Conservation (phyloP, 1,284 basidiomycete genomes). For the Moesziomyces antarcticus region DNA sequence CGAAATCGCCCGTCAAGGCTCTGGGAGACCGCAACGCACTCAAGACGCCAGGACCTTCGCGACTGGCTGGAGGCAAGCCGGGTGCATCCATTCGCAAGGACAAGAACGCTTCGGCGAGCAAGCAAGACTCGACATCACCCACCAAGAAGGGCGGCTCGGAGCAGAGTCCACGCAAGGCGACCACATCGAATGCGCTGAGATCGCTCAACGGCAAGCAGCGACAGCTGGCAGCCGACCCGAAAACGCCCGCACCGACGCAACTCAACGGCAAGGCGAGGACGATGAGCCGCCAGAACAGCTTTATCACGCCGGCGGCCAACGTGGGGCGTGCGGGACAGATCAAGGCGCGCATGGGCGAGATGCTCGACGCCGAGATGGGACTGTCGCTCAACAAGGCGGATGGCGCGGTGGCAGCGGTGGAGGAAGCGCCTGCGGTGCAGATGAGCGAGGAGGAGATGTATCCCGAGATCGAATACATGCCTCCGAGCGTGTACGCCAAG, state of each 20-base stretch:
- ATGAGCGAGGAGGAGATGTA: conserved; percentile 60
- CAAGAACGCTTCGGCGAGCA: conserved; percentile 8
- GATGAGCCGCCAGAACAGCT: conserved; percentile 43
- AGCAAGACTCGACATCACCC: conserved; percentile 10
- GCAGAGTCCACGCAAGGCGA: conserved; percentile 38
- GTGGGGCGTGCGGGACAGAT: conserved; percentile 58
- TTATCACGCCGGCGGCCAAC: conserved; percentile 61
- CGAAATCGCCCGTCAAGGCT: conserved; percentile 39
- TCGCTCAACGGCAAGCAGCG: conserved; percentile 46
- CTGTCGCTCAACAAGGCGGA: conserved; percentile 32
- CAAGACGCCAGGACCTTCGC: conserved; percentile 41
- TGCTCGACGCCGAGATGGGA: conserved; percentile 50
- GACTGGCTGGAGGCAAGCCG: conserved; percentile 9
- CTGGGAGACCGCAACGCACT: conserved; percentile 35
- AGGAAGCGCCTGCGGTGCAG: conserved; percentile 17
- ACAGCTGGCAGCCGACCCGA: conserved; percentile 21
- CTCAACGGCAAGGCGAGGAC: conserved; percentile 13
- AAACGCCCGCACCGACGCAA: conserved; percentile 37
- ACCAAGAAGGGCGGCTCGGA: conserved; percentile 23
- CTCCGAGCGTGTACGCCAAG: conserved; percentile 30
- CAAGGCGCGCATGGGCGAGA: conserved; percentile 59
- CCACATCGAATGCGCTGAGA: conserved; percentile 25
- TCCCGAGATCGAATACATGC: conserved; percentile 61
- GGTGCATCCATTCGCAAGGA: conserved; percentile 23
- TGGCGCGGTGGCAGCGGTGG: conserved; percentile 21